Evolutionary conservation across 2,329 filamentous ascomycete genomes (phyloP).

Genomic region (Sclerotinia trifoliorum): DNA sequence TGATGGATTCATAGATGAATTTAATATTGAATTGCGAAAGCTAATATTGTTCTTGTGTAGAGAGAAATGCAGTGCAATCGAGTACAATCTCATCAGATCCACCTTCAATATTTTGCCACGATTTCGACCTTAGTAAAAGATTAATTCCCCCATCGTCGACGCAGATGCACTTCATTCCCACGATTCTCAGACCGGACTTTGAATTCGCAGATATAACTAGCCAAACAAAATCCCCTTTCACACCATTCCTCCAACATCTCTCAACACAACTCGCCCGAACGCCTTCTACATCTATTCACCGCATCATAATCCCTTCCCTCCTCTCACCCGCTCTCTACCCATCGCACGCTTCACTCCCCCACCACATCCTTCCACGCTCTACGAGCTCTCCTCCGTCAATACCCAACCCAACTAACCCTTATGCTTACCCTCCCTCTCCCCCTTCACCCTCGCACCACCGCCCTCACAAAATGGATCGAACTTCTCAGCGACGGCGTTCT

Average conservation of each 20-base stretch:
- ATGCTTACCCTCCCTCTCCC: constrained; percentile 77
- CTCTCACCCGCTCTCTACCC: constrained; percentile 85
- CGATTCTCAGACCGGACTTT: constrained; percentile 38
- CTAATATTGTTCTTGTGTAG: constrained; percentile 28
- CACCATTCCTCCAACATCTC: constrained; percentile 60
- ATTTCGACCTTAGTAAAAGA: constrained; percentile 68
- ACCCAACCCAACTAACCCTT: constrained; percentile 64
- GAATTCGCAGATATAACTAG: constrained; percentile 37
- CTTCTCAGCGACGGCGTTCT: constrained; percentile 80
- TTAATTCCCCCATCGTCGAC: constrained; percentile 56
- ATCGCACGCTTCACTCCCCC: constrained; percentile 64
- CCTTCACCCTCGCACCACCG: constrained; percentile 72
- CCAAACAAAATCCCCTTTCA: constrained; percentile 55
- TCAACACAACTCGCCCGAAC: constrained; percentile 54
- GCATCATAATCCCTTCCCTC: constrained; percentile 79
- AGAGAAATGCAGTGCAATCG: constrained; percentile 30
- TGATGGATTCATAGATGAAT: constrained; percentile 18
- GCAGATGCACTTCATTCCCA: constrained; percentile 52
- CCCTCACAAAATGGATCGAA: constrained; percentile 83
- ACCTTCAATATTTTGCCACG: constrained; percentile 60
- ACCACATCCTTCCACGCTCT: constrained; percentile 72
- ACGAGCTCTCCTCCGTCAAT: constrained; percentile 68
- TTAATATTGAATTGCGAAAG: constrained; percentile 23
- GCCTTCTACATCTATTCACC: constrained; percentile 65
- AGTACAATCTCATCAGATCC: constrained; percentile 23